Evolutionary conservation across 2,329 filamentous ascomycete genomes (phyloP).

Genomic region (Fusarium newnesense): DNA sequence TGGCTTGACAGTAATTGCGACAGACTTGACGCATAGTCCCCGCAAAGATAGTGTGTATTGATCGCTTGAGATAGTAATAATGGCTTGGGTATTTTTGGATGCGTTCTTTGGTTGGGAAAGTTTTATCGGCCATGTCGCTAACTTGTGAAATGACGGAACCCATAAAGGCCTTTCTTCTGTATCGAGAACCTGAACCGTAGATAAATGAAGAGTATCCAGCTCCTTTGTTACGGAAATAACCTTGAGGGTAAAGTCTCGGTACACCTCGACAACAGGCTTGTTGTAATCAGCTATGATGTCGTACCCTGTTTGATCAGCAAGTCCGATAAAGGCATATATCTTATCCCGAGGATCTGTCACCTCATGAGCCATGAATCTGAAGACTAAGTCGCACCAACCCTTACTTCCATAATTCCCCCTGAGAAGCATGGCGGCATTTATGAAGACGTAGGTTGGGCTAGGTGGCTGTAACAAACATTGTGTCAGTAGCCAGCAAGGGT

Average conservation of each 20-base stretch:
- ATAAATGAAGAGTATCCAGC: neutral
- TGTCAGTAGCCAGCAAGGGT: fast-evolving
- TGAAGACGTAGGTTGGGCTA: too few relatives aligned
- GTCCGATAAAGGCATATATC: neutral
- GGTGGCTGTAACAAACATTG: too few relatives aligned
- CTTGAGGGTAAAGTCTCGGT: neutral
- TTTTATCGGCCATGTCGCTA: too few relatives aligned
- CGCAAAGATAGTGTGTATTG: too few relatives aligned
- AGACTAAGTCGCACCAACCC: fast-evolving
- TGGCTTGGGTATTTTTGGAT: too few relatives aligned
- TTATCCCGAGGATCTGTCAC: neutral
- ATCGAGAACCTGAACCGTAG: neutral
- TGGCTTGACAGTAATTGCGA: too few relatives aligned
- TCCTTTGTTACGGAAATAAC: fast-evolving
- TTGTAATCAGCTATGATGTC: neutral
- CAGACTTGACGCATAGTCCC: too few relatives aligned
- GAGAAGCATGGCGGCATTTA: neutral
- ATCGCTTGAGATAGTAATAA: too few relatives aligned
- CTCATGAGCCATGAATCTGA: neutral
- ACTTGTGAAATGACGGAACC: neutral
- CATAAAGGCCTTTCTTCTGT: neutral
- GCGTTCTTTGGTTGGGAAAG: too few relatives aligned
- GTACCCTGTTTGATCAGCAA: neutral
- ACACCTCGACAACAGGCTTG: neutral
- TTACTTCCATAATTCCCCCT: neutral